Conservation (phyloP, 257 asterid genomes). For the Solanum pinnatisectum region DNA sequence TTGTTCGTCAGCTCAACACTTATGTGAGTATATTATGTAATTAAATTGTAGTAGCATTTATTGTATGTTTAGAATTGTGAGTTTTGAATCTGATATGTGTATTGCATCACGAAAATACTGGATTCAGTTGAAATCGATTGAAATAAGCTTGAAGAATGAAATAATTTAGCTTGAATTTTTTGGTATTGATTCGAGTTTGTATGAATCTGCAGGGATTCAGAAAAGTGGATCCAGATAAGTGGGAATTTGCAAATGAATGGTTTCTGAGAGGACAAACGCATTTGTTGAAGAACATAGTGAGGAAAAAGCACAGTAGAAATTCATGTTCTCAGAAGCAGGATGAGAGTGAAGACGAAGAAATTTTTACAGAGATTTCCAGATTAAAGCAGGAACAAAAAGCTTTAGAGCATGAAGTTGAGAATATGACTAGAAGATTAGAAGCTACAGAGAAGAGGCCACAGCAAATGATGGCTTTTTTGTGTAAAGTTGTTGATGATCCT, state of each 20-base stretch:
- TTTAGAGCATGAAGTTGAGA: conserved; percentile 45
- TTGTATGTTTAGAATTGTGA: background rate
- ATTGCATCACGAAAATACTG: background rate
- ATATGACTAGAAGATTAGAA: conserved; percentile 69
- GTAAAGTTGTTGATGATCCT: conserved; percentile 67
- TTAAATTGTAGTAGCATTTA: background rate
- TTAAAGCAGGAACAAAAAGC: conserved; percentile 56
- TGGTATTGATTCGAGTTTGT: background rate
- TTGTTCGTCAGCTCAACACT: conserved; percentile 88
- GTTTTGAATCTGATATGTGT: background rate
- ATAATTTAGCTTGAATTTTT: background rate
- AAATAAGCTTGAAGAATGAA: background rate
- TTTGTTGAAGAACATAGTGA: conserved; percentile 48
- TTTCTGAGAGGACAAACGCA: conserved; percentile 72
- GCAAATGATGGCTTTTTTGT: conserved; percentile 75
- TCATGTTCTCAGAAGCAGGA: conserved; percentile 1
- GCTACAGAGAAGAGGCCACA: conserved; percentile 86
- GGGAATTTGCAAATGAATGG: conserved; percentile 93
- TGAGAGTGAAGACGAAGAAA: conserved; percentile 31
- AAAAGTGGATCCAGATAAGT: conserved; percentile 80
- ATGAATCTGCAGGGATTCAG: conserved; percentile 49
- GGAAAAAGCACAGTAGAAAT: conserved; percentile 33
- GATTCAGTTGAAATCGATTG: background rate
- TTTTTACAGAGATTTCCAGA: conserved; percentile 27
- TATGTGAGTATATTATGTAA: conserved; percentile 45